A percentile compares a stretch with the other conserved stretches of the same genome.
Conservation (phyloP, 2,329 filamentous ascomycete genomes). For the Fusarium graminum region DNA sequence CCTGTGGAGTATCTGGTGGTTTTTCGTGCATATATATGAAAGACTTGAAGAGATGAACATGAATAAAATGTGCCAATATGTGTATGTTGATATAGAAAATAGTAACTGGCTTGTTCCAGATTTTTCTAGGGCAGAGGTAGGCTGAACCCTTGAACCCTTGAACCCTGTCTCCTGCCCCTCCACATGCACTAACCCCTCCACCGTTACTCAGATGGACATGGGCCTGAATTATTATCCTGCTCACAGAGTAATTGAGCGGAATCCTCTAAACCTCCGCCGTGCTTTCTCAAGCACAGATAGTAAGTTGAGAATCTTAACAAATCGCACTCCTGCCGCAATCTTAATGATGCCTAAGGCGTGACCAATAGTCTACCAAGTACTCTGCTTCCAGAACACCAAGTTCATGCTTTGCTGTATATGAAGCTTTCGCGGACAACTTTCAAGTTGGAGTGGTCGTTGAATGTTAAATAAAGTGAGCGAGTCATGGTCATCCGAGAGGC, state of each 20-base stretch:
- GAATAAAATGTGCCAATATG: background rate
- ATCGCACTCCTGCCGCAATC: no score
- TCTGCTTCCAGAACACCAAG: no score
- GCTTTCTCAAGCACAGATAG: background rate
- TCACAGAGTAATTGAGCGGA: background rate
- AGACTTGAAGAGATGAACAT: background rate
- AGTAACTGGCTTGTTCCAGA: background rate
- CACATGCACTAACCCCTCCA: conserved; percentile 19
- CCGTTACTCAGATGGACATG: conserved; percentile 3
- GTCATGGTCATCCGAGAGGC: no score
- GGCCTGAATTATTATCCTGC: background rate
- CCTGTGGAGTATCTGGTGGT: no score
- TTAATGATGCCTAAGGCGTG: no score
- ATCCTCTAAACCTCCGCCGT: background rate
- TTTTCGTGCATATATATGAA: no score
- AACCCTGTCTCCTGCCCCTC: conserved; percentile 19
- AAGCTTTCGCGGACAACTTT: no score
- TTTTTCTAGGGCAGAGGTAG: conserved; percentile 14
- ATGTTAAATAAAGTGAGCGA: no score
- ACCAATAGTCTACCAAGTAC: no score
- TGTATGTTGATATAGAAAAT: background rate
- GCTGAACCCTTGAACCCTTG: conserved; percentile 13
- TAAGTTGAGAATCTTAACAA: no score
- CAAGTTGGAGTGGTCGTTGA: no score
- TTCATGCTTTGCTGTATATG: no score